Percentiles rank a stretch among this genome's conserved stretches.
phyloP scores from a whole-genome alignment of 1,139 yeast genomes.

The Yamadazyma conglobata region DNA sequence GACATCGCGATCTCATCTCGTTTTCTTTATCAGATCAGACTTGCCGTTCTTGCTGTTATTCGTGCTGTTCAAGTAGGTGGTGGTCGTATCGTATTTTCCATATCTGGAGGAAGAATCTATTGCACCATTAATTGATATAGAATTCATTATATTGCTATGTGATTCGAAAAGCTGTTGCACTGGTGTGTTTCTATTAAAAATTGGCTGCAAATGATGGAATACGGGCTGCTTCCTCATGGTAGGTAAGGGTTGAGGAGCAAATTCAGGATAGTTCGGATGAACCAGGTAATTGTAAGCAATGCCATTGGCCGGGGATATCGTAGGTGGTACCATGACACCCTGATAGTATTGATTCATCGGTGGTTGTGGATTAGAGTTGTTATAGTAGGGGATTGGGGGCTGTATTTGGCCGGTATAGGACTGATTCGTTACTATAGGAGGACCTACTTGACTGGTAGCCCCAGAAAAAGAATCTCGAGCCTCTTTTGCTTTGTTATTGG shows the following conservation, averaged over 20 bases:
- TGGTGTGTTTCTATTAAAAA: constrained; percentile 18
- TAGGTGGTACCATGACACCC: too few species aligned
- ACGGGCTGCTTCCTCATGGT: constrained; percentile 4
- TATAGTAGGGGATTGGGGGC: too few species aligned
- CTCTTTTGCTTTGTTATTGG: not conserved
- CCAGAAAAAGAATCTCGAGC: too few species aligned
- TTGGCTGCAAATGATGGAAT: constrained; percentile 15
- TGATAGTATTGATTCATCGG: too few species aligned
- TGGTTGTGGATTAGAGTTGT: too few species aligned
- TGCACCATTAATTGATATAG: constrained; percentile 18
- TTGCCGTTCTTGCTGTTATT: constrained; percentile 21
- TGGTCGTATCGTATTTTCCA: constrained; percentile 26
- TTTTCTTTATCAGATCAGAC: constrained; percentile 5
- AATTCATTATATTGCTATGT: constrained; percentile 21
- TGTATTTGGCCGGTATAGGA: not conserved
- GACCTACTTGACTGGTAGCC: not conserved
- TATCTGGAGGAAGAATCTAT: constrained; percentile 20
- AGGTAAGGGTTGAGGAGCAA: constrained; percentile 1
- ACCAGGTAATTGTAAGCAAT: too few species aligned
- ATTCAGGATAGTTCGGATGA: not conserved
- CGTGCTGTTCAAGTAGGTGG: constrained; percentile 18
- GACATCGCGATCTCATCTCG: constrained; percentile 2
- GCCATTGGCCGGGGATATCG: too few species aligned
- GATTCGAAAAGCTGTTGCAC: constrained; percentile 19
- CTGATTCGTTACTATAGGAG: not conserved